Evolutionary conservation across 345 rosid species (phyloP), one percentile per base, ranked within the genome.

Genomic region (Aegle marmelos): DNA sequence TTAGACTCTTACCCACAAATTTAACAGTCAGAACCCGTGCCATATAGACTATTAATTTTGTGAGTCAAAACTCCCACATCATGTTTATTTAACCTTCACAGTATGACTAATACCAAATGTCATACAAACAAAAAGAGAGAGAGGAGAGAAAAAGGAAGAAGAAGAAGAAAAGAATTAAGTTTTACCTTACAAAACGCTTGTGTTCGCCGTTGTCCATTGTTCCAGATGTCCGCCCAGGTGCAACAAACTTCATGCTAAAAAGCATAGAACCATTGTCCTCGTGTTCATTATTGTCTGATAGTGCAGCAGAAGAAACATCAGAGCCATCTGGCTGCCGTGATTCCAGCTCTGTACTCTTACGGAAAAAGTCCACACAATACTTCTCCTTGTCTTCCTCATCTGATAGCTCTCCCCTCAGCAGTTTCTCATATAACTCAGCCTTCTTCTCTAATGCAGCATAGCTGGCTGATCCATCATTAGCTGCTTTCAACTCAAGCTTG

Each of bases 371-470:
- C 28, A 94, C 99, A 85, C 98, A 89, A 68, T 94, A 92, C 85
- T 92, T 96, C 87, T 94, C 97, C 70, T 90, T 74, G 3, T 85
- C 97, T 80, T 94, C 97, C 81, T 96, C 99, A 80, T 96, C 97
- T 0, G 97, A 89, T 7, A 96, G 79, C 80, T 96, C 98, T 78
- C 98, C 97, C 53, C 85, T 89, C 24, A 78, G 89, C 67, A 96
- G 86, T 82, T 92, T 96, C 16, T 94, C 98, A 79, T 94, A 96
- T 50, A 96, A 81, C 76, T 82, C 89, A 6, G 98, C 98, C 82
- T 96, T 96, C 89, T 74, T 96, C 87, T 92, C 97, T 85, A 96
- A 81, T 34, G 98, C 98, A 0, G 97, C 97, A 36, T 92, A 94
- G 85, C 97, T 91, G 4, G 77, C 89, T 22, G 94, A 82, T 58